phyloP scores from a whole-genome alignment of 305 asterid genomes.

The Fraxinus baroniana region DNA sequence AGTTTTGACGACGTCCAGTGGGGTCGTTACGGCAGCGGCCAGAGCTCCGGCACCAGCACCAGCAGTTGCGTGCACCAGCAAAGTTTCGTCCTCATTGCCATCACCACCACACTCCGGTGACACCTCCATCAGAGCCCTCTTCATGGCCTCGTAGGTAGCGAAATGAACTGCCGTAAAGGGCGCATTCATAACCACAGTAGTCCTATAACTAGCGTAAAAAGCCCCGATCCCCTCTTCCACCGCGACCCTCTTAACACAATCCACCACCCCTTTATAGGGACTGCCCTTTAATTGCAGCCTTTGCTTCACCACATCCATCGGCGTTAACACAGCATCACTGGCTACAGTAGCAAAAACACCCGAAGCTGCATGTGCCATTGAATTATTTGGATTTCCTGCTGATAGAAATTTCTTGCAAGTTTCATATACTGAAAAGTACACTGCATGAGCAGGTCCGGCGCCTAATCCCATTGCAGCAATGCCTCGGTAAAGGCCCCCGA shows the following conservation, averaged over 20 bases:
- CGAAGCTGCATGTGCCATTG: conserved; percentile 48
- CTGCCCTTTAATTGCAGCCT: conserved; percentile 58
- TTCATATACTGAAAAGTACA: conserved; percentile 59
- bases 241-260: conserved; percentile 49
- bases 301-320: conserved; percentile 75
- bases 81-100: conserved; percentile 32
- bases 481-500: conserved; percentile 44
- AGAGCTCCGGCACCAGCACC: conserved; percentile 64
- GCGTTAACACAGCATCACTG: conserved; percentile 63
- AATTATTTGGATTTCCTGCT: conserved; percentile 36
- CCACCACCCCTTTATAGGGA: conserved; percentile 57
- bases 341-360: conserved; percentile 56
- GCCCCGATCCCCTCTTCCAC: conserved; percentile 59
- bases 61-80: conserved; percentile 61
- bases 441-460: conserved; percentile 69
- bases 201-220: conserved; percentile 57
- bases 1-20: conserved; percentile 67
- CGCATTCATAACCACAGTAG: conserved; percentile 65
- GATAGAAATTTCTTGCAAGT: conserved; percentile 36
- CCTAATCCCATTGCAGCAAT: conserved; percentile 62
- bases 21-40: conserved; percentile 60
- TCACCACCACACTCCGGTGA: conserved; percentile 26
- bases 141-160: conserved; percentile 62
- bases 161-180: conserved; percentile 65
- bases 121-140: conserved; percentile 40